These are phyloP conservation scores for Phytophthora ramorum DNA, from an alignment of 352 stramenopile species.

Conservation along the genomic window DNA sequence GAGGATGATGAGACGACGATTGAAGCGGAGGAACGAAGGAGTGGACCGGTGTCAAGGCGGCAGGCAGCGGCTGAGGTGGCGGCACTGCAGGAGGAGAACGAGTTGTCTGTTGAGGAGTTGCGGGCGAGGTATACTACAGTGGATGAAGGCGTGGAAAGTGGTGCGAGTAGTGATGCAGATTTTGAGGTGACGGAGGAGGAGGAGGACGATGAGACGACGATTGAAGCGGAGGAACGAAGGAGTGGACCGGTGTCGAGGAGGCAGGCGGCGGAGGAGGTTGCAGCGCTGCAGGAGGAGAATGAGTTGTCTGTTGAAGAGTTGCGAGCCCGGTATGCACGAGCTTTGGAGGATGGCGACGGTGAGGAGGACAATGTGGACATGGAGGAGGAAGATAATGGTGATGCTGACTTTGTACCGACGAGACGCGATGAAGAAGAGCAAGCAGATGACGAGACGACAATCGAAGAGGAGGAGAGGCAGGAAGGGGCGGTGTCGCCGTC, in stretches of 20 bases:
- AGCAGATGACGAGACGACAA: slow-evolving; percentile 91
- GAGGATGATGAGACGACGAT: slow-evolving; percentile 93
- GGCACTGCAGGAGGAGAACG: slow-evolving; percentile 87
- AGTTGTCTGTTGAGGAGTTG: slow-evolving; percentile 93
- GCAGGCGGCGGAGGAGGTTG: slow-evolving; percentile 76
- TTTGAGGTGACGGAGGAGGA: slow-evolving; percentile 30
- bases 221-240: slow-evolving; percentile 80
- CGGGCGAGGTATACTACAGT: slow-evolving; percentile 41
- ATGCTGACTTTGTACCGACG: slow-evolving; percentile 30
- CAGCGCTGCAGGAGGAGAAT: slow-evolving; percentile 86
- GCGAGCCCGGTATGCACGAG: slow-evolving; percentile 50
- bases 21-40: slow-evolving; percentile 71
- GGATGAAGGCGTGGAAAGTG: too few species aligned
- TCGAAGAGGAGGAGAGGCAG: slow-evolving; percentile 84
- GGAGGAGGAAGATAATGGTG: slow-evolving; percentile 16
- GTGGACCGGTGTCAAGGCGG: slow-evolving; percentile 34
- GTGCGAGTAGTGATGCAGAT: background rate
- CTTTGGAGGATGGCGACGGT: slow-evolving; percentile 14
- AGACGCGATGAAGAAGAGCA: slow-evolving; percentile 45
- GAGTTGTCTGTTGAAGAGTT: slow-evolving; percentile 93
- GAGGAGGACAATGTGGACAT: slow-evolving; percentile 13
- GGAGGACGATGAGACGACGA: slow-evolving; percentile 91
- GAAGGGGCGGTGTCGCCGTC: slow-evolving; percentile 42
- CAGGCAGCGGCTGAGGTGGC: slow-evolving; percentile 78
- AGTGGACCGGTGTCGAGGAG: slow-evolving; percentile 36